Evolutionary conservation across 257 asterid genomes (phyloP).

Genomic region (Cinchona pubescens): DNA sequence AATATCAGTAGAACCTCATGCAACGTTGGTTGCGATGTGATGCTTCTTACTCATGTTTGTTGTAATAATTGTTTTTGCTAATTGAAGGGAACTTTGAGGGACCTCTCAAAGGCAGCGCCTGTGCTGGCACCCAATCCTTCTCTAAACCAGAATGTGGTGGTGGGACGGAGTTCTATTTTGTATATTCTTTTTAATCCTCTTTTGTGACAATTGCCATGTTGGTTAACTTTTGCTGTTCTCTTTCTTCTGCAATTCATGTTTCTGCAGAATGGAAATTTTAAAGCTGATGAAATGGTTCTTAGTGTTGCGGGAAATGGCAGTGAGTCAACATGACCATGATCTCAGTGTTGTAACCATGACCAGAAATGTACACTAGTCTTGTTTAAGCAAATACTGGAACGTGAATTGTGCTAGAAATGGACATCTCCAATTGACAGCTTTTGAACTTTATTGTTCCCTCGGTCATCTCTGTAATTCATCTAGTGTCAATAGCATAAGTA

Average conservation of each 20-base stretch:
- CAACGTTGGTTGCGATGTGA: background rate
- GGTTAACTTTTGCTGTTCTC: background rate
- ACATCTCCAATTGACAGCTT: background rate
- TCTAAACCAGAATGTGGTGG: slow-evolving; percentile 50
- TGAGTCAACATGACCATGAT: slow-evolving; percentile 37
- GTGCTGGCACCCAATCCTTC: slow-evolving; percentile 29
- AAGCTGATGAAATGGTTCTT: slow-evolving; percentile 48
- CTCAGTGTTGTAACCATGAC: slow-evolving; percentile 4
- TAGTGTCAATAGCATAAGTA: background rate
- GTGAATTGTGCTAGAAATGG: background rate
- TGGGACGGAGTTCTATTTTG: slow-evolving; percentile 9
- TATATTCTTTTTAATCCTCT: background rate
- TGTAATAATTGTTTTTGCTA: background rate
- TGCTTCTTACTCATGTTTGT: background rate
- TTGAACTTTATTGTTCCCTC: background rate
- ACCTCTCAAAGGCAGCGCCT: slow-evolving; percentile 54
- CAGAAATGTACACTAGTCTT: slow-evolving; percentile 21
- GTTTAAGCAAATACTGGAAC: background rate
- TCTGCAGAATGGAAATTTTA: slow-evolving; percentile 44
- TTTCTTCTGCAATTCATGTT: background rate
- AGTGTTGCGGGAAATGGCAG: slow-evolving; percentile 41
- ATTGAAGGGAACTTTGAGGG: slow-evolving; percentile 59
- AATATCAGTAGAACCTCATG: background rate
- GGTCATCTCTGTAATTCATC: background rate
- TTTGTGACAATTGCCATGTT: background rate